phyloP scores from a whole-genome alignment of 75 land plant genomes.

The Selaginella moellendorffii region DNA sequence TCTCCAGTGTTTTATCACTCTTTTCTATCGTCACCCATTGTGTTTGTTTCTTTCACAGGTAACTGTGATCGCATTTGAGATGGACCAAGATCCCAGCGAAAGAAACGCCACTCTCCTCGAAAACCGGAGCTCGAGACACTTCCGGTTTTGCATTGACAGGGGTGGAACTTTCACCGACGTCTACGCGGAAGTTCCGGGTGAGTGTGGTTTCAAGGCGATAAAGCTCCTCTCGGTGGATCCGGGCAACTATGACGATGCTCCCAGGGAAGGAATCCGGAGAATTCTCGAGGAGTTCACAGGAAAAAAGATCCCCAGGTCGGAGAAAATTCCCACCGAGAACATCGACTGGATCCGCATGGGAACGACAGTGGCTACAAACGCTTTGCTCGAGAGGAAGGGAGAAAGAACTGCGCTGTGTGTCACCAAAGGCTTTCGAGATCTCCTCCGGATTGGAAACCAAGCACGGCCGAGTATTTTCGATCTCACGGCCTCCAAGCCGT shows the following conservation, averaged over 20 bases:
- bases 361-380: constrained; percentile 98
- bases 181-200: constrained; percentile 92
- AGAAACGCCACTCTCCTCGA: too few relatives aligned
- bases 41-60: too few relatives aligned
- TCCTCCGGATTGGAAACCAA: constrained; percentile 88
- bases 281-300: constrained; percentile 76
- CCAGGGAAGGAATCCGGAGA: constrained; percentile 83
- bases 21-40: too few relatives aligned
- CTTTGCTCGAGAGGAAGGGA: constrained; percentile 83
- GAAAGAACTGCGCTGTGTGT: constrained; percentile 90
- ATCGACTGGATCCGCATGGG: constrained; percentile 99
- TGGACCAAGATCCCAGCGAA: too few relatives aligned
- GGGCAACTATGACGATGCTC: constrained; percentile 90
- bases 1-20: too few relatives aligned
- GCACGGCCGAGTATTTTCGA: constrained; percentile 92
- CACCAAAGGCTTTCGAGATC: constrained; percentile 67
- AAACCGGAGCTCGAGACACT: constrained; percentile 27
- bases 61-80: too few relatives aligned
- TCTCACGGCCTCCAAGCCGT: constrained; percentile 68
- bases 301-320: constrained; percentile 46
- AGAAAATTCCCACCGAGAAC: constrained; percentile 68
- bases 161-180: constrained; percentile 99
- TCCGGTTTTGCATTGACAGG: constrained; percentile 93
- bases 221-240: constrained; percentile 95
- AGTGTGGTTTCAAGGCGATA: constrained; percentile 41